Base-by-base conservation (phyloP, 495 filamentous ascomycete species). In the Aspergillus egyptiacus region DNA sequence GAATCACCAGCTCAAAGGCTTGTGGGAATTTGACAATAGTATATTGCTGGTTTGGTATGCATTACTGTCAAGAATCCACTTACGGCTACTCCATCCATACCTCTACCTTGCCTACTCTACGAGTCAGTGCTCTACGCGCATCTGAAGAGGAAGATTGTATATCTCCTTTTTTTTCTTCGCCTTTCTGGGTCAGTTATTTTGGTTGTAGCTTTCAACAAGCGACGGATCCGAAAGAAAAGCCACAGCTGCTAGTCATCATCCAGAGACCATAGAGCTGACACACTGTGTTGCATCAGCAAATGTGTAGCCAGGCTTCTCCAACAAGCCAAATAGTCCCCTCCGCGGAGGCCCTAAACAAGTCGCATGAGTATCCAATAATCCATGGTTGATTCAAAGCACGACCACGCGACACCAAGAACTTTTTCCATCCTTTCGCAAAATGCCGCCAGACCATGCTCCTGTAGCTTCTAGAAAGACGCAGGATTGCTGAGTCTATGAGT, bases 381-480 rank as follows among this genome's bases (percentile, higher is more conserved):
- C 38, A 56, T 30, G 31, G 35, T 33, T 41, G 53, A 46, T 33
- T 42, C 40, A 49, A 41, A 46, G 23, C 45, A 55, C 46, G 50
- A 42, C 45, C 38, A 23, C 36, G 36, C 28, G 52, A 52, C 53
- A 52, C 38, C 51, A 50, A 53, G 34, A 53, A 51, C 34, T 56
- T 58, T n/a, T 61, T 50, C 46, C 54, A 48, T 45, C 53, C 52
- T 46, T 56, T 36, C 25, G 35, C 48, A 52, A 41, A 39, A 48
- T 48, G 46, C 39, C 38, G 28, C 50, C 50, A 38, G 48, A 44
- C 46, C 48, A 53, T 48, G 42, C 46, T 51, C 46, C 45, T 54
- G 46, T 59, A 62, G 46, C 51, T 51, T 62, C 59, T 62, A 59
- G 57, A 25, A 41, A 45, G 50, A 56, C 53, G 55, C 50, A 46